Conservation (phyloP, 257 asterid genomes). For the Misopates orontium region DNA sequence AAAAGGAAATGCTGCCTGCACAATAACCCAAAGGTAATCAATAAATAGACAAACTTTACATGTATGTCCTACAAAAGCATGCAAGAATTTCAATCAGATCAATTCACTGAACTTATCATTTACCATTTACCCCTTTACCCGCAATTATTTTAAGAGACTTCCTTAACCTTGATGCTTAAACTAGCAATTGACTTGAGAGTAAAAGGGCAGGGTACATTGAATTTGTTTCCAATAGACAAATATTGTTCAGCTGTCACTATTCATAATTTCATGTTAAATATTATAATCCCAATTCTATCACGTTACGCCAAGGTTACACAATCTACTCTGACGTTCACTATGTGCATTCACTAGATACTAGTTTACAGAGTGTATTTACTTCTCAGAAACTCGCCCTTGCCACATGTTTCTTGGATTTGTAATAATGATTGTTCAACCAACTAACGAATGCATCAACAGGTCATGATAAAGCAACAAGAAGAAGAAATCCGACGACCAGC, state of each 20-base stretch:
- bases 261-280: neutral
- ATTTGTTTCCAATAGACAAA: neutral
- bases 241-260: neutral
- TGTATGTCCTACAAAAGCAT: slow-evolving; percentile 6
- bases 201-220: neutral
- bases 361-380: too few species aligned
- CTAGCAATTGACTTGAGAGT: neutral
- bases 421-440: neutral
- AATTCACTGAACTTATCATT: neutral
- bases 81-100: neutral
- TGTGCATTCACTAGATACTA: neutral
- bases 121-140: slow-evolving; percentile 9
- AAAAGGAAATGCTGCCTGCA: slow-evolving; percentile 66
- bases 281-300: slow-evolving; percentile 1
- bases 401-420: neutral
- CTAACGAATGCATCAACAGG: slow-evolving; percentile 5
- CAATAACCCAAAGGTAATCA: slow-evolving; percentile 17
- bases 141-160: neutral
- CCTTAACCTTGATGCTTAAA: slow-evolving; percentile 1
- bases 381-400: neutral
- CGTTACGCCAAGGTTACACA: slow-evolving; percentile 2
- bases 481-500: neutral
- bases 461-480: neutral
- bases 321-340: neutral
- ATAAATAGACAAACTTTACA: slow-evolving; percentile 12